Evolutionary conservation across 257 asterid species (phyloP).

Genomic region (Cynanchum wilfordii): DNA sequence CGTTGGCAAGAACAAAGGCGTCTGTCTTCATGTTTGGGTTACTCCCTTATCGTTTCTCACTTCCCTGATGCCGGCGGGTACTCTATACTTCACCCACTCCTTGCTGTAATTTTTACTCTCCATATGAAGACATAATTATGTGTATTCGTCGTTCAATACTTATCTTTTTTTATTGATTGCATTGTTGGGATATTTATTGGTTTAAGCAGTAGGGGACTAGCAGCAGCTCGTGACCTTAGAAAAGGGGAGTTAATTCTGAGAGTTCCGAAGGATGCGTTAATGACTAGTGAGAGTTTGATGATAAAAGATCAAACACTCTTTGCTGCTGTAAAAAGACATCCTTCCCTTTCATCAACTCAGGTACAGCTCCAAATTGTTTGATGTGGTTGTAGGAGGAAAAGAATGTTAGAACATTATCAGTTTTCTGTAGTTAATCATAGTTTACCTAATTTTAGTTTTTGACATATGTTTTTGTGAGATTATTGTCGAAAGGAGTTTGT

Average conservation of each 20-base stretch:
- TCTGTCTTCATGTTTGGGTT: slow-evolving; percentile 42
- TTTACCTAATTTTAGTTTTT: background rate
- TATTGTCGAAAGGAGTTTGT: background rate
- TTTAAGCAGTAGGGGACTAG: slow-evolving; percentile 77
- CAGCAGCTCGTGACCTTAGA: slow-evolving; percentile 60
- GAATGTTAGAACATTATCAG: background rate
- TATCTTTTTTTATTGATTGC: background rate
- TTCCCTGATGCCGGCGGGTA: slow-evolving; percentile 96
- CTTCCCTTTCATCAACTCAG: slow-evolving; percentile 62
- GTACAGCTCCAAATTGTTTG: slow-evolving; percentile 21
- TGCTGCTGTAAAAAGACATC: slow-evolving; percentile 36
- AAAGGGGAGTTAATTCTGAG: slow-evolving; percentile 74
- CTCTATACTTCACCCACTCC: background rate
- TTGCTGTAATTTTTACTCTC: background rate
- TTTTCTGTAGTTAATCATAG: background rate
- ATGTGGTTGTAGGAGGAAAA: background rate
- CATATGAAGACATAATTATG: background rate
- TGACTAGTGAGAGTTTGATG: slow-evolving; percentile 54
- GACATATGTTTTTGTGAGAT: background rate
- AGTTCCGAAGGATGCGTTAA: slow-evolving; percentile 69
- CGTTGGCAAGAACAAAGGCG: background rate
- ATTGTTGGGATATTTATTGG: slow-evolving; percentile 1
- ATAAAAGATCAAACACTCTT: slow-evolving; percentile 36
- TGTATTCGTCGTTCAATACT: background rate
- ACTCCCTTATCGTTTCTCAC: slow-evolving; percentile 43